phyloP scores from a whole-genome alignment of 2,329 filamentous ascomycete species.

The Aspergillus candidus region DNA sequence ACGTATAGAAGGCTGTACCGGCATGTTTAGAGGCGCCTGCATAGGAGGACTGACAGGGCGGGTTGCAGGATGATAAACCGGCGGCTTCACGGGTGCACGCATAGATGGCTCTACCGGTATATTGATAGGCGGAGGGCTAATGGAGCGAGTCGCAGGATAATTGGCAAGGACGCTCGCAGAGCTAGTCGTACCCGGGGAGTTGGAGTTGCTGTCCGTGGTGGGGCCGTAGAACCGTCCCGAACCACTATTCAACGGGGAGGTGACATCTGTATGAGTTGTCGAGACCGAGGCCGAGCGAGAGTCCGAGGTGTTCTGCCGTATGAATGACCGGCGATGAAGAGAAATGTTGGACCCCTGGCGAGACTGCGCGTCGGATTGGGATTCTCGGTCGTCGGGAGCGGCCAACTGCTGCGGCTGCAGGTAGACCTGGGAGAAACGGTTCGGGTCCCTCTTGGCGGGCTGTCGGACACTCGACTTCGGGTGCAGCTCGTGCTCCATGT shows the following conservation, averaged over 20 bases:
- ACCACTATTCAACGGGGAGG: conserved; percentile 5
- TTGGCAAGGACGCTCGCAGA: no score
- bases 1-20: no score
- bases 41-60: no score
- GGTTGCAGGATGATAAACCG: no score
- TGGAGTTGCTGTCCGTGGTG: not conserved
- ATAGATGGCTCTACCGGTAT: no score
- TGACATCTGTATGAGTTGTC: conserved; percentile 22
- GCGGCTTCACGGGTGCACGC: no score
- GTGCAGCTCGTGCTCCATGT: conserved; percentile 21
- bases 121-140: no score
- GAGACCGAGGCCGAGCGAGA: conserved; percentile 26
- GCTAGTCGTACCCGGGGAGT: no score
- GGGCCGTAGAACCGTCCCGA: conserved; percentile 15
- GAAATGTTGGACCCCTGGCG: conserved; percentile 26
- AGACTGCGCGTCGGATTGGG: conserved; percentile 20
- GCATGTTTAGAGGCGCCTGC: no score
- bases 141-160: no score
- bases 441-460: conserved; percentile 31
- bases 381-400: conserved; percentile 21
- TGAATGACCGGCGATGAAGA: conserved; percentile 23
- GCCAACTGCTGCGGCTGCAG: conserved; percentile 22
- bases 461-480: conserved; percentile 25
- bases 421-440: conserved; percentile 27
- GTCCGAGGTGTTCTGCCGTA: conserved; percentile 14